These are phyloP conservation scores for Wallacemonas sp. DNA, from an alignment of 208 protist species.

Conservation along the genomic window DNA sequence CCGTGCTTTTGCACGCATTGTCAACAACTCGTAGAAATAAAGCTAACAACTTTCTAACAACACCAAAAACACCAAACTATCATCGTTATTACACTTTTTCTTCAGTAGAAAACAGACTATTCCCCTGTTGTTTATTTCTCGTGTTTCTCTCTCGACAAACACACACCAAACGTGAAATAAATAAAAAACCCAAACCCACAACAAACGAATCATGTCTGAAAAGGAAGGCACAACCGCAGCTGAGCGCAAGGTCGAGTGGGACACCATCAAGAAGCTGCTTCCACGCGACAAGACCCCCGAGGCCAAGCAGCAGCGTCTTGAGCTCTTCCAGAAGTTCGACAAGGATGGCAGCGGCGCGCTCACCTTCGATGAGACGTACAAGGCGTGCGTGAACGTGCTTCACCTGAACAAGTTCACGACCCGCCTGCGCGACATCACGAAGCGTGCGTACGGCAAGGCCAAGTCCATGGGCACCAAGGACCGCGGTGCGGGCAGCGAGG, in stretches of 20 bases:
- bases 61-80: not conserved
- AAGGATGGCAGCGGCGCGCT: slow-evolving; percentile 19
- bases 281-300: slow-evolving; percentile 28
- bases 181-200: not conserved
- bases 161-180: not conserved
- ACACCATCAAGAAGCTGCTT: slow-evolving; percentile 22
- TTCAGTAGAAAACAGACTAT: not conserved
- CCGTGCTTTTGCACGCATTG: not conserved
- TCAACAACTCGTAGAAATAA: not conserved
- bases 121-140: not conserved
- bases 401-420: slow-evolving; percentile 39
- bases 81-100: slow-evolving; percentile 6
- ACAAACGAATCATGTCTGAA: slow-evolving; percentile 19
- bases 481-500: slow-evolving; percentile 19
- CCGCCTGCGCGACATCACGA: slow-evolving; percentile 34
- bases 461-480: slow-evolving; percentile 36
- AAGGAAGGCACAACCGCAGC: slow-evolving; percentile 38
- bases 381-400: slow-evolving; percentile 33
- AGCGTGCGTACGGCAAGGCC: slow-evolving; percentile 57
- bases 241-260: slow-evolving; percentile 31
- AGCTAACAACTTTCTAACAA: not conserved
- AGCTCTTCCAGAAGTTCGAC: slow-evolving; percentile 37
- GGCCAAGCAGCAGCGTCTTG: slow-evolving; percentile 26
- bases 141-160: not conserved
- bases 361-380: slow-evolving; percentile 26